Conservation (phyloP, 2,329 filamentous ascomycete species). For the Alternaria atra region DNA sequence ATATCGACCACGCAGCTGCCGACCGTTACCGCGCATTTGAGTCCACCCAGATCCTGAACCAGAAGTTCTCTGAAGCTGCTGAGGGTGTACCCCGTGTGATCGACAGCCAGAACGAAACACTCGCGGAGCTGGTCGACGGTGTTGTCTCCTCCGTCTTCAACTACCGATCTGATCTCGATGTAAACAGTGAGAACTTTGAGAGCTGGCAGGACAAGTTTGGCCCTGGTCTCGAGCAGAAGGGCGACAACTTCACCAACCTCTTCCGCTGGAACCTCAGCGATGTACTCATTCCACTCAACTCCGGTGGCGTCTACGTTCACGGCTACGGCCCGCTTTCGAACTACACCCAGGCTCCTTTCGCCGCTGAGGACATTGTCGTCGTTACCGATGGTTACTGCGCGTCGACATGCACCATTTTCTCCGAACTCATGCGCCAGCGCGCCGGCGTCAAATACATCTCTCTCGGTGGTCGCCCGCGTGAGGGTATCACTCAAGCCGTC, state of each 20-base stretch:
- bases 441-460: slow-evolving; percentile 65
- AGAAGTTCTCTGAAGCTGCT: slow-evolving; percentile 50
- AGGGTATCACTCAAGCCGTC: slow-evolving; percentile 62
- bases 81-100: slow-evolving; percentile 43
- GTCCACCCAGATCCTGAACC: slow-evolving; percentile 55
- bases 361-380: slow-evolving; percentile 59
- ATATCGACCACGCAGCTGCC: slow-evolving; percentile 59
- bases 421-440: slow-evolving; percentile 62
- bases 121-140: slow-evolving; percentile 36
- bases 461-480: slow-evolving; percentile 67
- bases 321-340: slow-evolving; percentile 49
- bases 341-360: slow-evolving; percentile 51
- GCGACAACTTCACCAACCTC: slow-evolving; percentile 66
- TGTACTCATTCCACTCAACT: slow-evolving; percentile 48
- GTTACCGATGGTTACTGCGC: slow-evolving; percentile 64
- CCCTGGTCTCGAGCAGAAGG: slow-evolving; percentile 49
- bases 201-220: slow-evolving; percentile 60
- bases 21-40: slow-evolving; percentile 63
- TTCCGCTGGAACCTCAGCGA: slow-evolving; percentile 62
- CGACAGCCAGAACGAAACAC: slow-evolving; percentile 50
- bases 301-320: slow-evolving; percentile 46
- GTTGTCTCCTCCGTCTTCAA: slow-evolving; percentile 57
- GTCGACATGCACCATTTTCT: slow-evolving; percentile 68
- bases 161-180: slow-evolving; percentile 56
- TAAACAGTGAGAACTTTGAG: slow-evolving; percentile 60